Evolutionary conservation across 306 rosid genomes (phyloP), one percentile per base, ranked within the genome.

Genomic region (Styphnolobium japonicum): DNA sequence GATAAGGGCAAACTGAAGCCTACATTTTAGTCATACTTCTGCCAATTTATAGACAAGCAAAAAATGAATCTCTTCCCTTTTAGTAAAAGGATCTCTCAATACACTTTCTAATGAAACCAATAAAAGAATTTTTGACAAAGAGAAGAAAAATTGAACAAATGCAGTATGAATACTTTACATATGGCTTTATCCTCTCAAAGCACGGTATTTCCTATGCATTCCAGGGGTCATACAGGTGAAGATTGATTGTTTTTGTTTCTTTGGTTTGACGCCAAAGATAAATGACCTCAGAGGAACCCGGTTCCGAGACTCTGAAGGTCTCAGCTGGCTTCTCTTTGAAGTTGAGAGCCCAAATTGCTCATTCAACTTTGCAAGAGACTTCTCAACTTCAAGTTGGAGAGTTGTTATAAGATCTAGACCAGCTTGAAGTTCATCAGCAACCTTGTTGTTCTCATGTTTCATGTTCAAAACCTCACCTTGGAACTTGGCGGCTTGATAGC

Each of bases 401-500:
- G 89, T 52, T 43, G 92, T 87, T 61, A 85, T 84, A 57, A 86
- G 89, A 70, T 91, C 98, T 16, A 90, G 36, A 43, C 95, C 98
- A 33, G 94, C 83, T 80, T 93, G 94, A 73, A 93, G 80, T 85
- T 90, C 98, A 80, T 87, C 89, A 6, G 82, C 97, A 58, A 91
- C 97, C 84, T 53, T 90, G 86, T 93, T 83, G 73, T 93, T 93
- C 85, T 90, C 98, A 80, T 93, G 97, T 74, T 91, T 93, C 98
- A 93, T 93, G 84, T 93, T 93, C 88, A 93, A 64, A 63, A 93
- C 78, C 85, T 93, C 98, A 7, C 98, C 98, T 83, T 91, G 94
- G 77, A 91, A 93, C 87, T 93, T 91, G 49, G 98, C 98, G 39
- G 97, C 98, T 87, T 93, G 98, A 84, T 88, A 88, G 86, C 93